A percentile compares a stretch with the other conserved stretches of the same genome.
phyloP scores from a whole-genome alignment of 225 moss, liverwort and hornwort species.

The Straminergon stramineum region DNA sequence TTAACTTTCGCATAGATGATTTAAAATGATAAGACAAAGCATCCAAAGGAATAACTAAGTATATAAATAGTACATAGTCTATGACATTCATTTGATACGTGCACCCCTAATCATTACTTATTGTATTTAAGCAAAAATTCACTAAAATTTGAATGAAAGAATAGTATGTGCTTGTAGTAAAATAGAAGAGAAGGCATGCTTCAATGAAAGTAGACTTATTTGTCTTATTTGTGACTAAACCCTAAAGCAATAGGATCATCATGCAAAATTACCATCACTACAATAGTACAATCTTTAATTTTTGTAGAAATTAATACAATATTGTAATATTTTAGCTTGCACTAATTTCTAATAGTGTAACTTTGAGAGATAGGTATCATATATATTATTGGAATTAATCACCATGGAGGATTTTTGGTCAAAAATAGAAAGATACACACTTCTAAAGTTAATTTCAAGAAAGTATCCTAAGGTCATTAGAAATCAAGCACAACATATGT shows the following conservation, averaged over 20 bases:
- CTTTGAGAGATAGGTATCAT: background rate
- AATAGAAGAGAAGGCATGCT: background rate
- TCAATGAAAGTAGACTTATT: background rate
- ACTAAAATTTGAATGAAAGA: background rate
- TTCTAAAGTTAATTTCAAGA: background rate
- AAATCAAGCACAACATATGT: background rate
- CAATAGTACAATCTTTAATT: background rate
- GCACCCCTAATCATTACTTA: background rate
- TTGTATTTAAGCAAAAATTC: background rate
- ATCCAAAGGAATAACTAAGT: background rate
- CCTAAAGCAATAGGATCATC: background rate
- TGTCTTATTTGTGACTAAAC: too few relatives aligned
- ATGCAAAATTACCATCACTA: background rate
- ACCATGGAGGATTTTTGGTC: background rate
- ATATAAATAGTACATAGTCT: accelerated
- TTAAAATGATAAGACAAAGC: background rate
- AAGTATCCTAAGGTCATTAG: background rate
- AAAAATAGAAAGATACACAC: background rate
- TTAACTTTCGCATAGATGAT: background rate
- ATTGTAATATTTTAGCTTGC: background rate
- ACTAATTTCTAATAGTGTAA: background rate
- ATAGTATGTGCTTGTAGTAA: background rate
- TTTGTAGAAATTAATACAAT: background rate
- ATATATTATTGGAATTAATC: background rate
- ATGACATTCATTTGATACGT: background rate